Evolutionary conservation across 148 eudicot genomes (phyloP).

Genomic region (Polygonum aviculare): DNA sequence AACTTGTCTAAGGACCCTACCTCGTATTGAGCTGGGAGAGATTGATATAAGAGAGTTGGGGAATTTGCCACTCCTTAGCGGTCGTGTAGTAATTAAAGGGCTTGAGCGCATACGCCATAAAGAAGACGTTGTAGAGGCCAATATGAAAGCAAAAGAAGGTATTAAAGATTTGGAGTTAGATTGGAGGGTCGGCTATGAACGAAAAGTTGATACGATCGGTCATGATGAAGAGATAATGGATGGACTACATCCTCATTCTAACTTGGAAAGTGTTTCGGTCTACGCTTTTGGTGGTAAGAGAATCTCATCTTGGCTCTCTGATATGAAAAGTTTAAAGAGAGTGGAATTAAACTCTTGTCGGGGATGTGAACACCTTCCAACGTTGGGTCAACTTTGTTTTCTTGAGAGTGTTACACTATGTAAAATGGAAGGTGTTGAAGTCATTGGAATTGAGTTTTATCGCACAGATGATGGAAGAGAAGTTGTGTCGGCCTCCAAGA

Average conservation of each 20-base stretch:
- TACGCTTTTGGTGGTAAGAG: no score
- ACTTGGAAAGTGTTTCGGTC: no score
- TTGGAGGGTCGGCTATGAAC: no score
- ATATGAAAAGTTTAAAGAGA: not conserved
- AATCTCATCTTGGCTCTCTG: not conserved
- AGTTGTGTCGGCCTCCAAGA: not conserved
- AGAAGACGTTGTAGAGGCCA: not conserved
- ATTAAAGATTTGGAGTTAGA: no score
- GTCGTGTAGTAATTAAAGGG: not conserved
- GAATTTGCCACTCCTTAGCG: not conserved
- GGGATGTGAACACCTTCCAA: not conserved
- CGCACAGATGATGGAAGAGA: not conserved
- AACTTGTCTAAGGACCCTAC: not conserved
- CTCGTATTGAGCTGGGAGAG: not conserved
- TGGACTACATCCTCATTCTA: no score
- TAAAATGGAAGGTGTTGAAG: not conserved
- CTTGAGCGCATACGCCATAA: no score
- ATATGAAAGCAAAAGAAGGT: not conserved
- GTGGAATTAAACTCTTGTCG: not conserved
- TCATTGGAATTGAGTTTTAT: not conserved
- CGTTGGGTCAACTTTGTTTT: not conserved
- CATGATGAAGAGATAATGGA: no score
- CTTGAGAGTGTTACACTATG: not conserved
- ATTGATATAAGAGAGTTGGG: not conserved
- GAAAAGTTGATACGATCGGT: no score